Conservation (phyloP, 1,284 basidiomycete species). For the Crocinoboletus sp. region DNA sequence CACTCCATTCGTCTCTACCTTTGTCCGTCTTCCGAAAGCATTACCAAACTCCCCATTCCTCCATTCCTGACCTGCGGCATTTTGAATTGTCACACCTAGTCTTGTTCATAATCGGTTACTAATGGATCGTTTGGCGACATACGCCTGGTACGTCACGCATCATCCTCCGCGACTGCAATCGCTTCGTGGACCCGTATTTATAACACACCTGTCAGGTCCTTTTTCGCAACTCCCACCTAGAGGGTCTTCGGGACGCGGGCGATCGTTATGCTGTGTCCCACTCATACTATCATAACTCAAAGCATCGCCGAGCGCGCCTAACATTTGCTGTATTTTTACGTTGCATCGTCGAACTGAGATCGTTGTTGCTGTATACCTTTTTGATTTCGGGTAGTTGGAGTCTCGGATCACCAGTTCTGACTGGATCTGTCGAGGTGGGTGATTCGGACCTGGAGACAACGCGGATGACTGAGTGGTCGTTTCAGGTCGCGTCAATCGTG, state of each 20-base stretch:
- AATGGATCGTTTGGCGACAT: conserved; percentile 1
- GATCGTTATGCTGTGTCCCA: background rate
- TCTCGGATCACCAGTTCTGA: too few species aligned
- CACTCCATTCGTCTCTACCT: background rate
- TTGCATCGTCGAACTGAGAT: conserved; percentile 4
- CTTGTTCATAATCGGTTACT: conserved; percentile 4
- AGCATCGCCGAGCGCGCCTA: conserved; percentile 10
- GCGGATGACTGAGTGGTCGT: background rate
- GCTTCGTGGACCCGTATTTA: background rate
- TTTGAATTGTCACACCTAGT: background rate
- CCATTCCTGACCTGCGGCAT: background rate
- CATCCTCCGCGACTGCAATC: background rate
- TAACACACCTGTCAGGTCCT: background rate
- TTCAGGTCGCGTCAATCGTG: too few species aligned
- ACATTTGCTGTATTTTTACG: conserved; percentile 9
- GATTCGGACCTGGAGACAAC: background rate
- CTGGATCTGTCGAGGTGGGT: too few species aligned
- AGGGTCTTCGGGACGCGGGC: background rate
- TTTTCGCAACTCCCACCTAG: background rate
- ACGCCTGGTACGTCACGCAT: conserved; percentile 10
- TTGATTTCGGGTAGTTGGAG: background rate
- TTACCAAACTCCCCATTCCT: conserved; percentile 1
- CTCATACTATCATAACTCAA: conserved; percentile 6
- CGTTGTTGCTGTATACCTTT: background rate
- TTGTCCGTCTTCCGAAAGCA: background rate